These are phyloP conservation scores for Trametes cingulata DNA, from an alignment of 768 basidiomycete species.

Conservation along the genomic window DNA sequence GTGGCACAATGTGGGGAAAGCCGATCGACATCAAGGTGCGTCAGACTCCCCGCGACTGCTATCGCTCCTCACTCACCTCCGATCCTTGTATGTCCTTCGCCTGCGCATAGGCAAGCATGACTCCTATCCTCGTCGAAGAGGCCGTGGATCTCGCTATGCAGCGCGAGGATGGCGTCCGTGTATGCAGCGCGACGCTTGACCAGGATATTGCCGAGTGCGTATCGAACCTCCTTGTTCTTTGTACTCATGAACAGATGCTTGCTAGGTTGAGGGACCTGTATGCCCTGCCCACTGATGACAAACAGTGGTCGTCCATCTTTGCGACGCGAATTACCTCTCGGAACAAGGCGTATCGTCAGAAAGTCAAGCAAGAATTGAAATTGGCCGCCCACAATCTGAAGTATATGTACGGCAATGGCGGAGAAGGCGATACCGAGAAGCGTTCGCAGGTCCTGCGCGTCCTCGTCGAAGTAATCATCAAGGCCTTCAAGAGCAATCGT, in stretches of 20 bases:
- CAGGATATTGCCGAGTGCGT: background rate
- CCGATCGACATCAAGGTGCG: no score
- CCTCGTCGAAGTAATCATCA: background rate
- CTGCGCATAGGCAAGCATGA: no score
- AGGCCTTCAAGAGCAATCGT: background rate
- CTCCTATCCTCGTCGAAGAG: no score
- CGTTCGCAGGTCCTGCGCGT: background rate
- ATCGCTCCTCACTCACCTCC: no score
- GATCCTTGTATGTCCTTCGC: no score
- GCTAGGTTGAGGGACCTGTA: background rate
- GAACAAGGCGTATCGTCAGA: background rate
- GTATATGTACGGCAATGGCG: background rate
- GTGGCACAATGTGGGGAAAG: no score
- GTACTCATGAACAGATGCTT: no score
- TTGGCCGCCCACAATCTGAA: background rate
- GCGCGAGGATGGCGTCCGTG: no score
- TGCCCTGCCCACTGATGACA: background rate
- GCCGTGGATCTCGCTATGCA: no score
- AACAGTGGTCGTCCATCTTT: background rate
- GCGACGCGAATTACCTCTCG: background rate
- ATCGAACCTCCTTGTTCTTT: no score
- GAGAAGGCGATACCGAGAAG: background rate
- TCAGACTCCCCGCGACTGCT: no score
- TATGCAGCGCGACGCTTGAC: background rate
- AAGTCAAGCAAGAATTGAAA: background rate